A percentile compares a stretch with the other conserved stretches of the same genome.
phyloP scores from a whole-genome alignment of 495 filamentous ascomycete species.

The Penicillium chermesinum region DNA sequence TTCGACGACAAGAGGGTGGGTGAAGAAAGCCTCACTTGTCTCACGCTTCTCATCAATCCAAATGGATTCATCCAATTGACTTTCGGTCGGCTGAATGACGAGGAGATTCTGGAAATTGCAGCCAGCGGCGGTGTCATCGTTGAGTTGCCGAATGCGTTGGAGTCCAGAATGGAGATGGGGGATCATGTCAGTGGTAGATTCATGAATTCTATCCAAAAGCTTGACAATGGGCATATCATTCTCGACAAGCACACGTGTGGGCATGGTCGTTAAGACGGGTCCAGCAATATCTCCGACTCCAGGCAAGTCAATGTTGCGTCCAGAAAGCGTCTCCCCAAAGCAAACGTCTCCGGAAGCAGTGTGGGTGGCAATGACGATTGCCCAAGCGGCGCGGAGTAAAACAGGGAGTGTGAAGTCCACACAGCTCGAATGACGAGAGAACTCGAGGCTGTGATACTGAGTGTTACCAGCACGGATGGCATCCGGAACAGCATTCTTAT shows the following conservation, averaged over 20 bases:
- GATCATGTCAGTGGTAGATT: conserved; percentile 43
- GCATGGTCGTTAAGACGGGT: conserved; percentile 50
- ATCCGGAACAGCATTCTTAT: conserved; percentile 23
- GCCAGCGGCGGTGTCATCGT: conserved; percentile 36
- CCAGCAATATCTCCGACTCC: conserved; percentile 49
- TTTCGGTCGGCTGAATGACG: conserved; percentile 46
- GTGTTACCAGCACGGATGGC: conserved; percentile 28
- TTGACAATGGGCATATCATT: conserved; percentile 28
- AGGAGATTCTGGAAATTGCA: conserved; percentile 63
- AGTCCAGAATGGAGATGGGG: conserved; percentile 46
- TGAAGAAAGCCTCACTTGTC: conserved; percentile 42
- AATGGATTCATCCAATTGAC: conserved; percentile 26
- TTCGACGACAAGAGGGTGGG: conserved; percentile 46
- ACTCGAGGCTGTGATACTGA: conserved; percentile 22
- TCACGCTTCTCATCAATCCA: conserved; percentile 45
- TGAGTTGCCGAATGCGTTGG: conserved; percentile 37
- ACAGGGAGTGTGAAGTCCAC: conserved; percentile 42
- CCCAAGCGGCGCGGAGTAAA: conserved; percentile 52
- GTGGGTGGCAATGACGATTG: conserved; percentile 41
- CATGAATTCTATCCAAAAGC: conserved; percentile 40
- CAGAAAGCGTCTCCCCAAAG: conserved; percentile 53
- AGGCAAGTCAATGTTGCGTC: conserved; percentile 45
- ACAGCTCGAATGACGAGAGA: conserved; percentile 15
- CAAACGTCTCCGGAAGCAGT: conserved; percentile 46
- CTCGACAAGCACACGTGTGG: conserved; percentile 41